These are phyloP conservation scores for Penicillium turbatum DNA, from an alignment of 495 filamentous ascomycete genomes.

Conservation along the genomic window DNA sequence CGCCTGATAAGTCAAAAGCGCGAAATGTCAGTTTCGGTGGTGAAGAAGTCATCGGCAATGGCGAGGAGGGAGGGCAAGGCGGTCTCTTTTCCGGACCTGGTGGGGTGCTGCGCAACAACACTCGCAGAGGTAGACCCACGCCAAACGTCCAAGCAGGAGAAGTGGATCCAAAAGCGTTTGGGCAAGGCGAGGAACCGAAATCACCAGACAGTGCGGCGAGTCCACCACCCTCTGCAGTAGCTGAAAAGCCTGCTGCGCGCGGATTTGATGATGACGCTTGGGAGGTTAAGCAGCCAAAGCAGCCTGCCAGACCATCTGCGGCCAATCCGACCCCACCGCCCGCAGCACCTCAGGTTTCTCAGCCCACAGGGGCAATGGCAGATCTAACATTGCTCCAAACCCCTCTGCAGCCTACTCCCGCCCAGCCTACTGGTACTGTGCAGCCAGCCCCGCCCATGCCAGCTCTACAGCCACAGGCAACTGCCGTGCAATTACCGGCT, in stretches of 20 bases:
- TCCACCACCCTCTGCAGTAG: conserved; percentile 38
- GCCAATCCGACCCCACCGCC: conserved; percentile 33
- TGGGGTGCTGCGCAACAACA: conserved; percentile 86
- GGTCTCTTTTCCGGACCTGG: conserved; percentile 91
- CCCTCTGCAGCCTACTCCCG: conserved; percentile 70
- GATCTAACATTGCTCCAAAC: conserved; percentile 73
- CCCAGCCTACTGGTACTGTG: conserved; percentile 45
- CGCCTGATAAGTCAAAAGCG: conserved; percentile 53
- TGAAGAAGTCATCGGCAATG: conserved; percentile 48
- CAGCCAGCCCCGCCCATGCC: conserved; percentile 25
- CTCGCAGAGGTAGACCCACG: conserved; percentile 84
- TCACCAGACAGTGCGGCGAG: conserved; percentile 39
- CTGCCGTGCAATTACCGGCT: conserved; percentile 46
- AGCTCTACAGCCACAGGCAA: conserved; percentile 42
- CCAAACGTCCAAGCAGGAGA: conserved; percentile 80
- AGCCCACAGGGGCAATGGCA: conserved; percentile 66
- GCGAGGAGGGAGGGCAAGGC: conserved; percentile 52
- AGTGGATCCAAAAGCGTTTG: conserved; percentile 79
- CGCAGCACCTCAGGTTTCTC: conserved; percentile 34
- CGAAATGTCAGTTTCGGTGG: conserved; percentile 60
- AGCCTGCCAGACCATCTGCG: conserved; percentile 34
- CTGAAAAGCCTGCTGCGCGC: conserved; percentile 45
- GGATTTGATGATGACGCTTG: conserved; percentile 98
- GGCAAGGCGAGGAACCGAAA: conserved; percentile 51
- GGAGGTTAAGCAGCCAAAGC: conserved; percentile 90